These are phyloP conservation scores for Fusarium albidum DNA, from an alignment of 2,329 filamentous ascomycete genomes.

Conservation along the genomic window DNA sequence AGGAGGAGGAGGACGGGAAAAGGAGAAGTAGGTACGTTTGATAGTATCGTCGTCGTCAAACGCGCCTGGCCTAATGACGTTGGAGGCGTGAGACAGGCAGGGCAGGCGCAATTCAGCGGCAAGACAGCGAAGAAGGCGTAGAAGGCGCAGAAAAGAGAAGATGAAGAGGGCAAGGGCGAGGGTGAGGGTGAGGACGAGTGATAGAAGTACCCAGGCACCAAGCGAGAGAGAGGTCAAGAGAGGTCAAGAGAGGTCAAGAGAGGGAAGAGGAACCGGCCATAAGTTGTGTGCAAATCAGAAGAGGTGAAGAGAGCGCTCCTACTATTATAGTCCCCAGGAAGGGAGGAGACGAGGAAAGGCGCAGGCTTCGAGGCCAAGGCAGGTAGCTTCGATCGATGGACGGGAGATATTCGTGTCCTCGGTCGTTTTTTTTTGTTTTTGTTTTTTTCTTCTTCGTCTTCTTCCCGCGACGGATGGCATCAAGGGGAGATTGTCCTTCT, in stretches of 20 bases:
- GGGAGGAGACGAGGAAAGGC: neutral
- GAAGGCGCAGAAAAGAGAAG: neutral
- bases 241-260: too few species aligned
- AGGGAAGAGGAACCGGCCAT: slow-evolving; percentile 3
- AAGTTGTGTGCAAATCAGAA: neutral
- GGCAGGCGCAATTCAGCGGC: slow-evolving; percentile 12
- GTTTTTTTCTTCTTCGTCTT: too few species aligned
- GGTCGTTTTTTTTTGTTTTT: too few species aligned
- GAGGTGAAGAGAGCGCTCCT: neutral
- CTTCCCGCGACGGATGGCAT: too few species aligned
- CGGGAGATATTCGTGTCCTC: too few species aligned
- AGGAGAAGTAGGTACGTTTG: slow-evolving; percentile 10
- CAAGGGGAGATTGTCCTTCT: too few species aligned
- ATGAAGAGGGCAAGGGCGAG: neutral
- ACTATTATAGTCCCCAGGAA: neutral
- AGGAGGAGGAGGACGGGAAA: too few species aligned
- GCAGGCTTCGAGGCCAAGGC: too few species aligned
- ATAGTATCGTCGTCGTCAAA: slow-evolving; percentile 14
- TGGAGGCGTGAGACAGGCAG: slow-evolving; percentile 16
- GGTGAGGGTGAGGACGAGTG: neutral
- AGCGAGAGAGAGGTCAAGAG: slow-evolving; percentile 2
- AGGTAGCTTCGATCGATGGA: too few species aligned
- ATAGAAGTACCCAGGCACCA: slow-evolving; percentile 14
- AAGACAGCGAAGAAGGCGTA: slow-evolving; percentile 3
- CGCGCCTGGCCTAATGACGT: slow-evolving; percentile 12